Evolutionary conservation across 768 basidiomycete genomes (phyloP), one percentile per base, ranked within the genome.

Genomic region (Omphalotus guepiniiformis): DNA sequence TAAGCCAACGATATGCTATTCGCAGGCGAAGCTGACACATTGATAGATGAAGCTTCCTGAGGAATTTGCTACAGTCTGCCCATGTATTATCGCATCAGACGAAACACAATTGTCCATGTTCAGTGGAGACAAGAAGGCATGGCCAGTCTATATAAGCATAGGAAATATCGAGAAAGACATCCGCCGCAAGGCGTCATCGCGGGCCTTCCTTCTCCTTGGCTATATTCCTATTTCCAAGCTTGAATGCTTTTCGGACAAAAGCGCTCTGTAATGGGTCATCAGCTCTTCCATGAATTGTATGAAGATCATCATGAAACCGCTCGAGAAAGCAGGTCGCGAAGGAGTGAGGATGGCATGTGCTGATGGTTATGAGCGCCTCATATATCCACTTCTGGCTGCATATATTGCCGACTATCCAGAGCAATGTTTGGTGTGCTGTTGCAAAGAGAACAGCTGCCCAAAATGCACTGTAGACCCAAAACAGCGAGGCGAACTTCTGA

Each of bases 321-420:
- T 74, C 11, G 30, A 59, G 4, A 35, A 54, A 3, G 64, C 63
- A 12, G 68, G 61, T 1, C 39, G 41, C 2, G 34, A 58, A 1
- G 69, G 70, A 1, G 54, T 68, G 2, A 23, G 51, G 2, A 66
- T 70, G 57, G 52, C 38, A 0, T 65, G 69, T 48, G 55, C 62
- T 0, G 67, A 74, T 53, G 59, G 65, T 2, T 19, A 21, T 1
- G 39, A 63, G 0, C 55, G 65, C 2, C 47, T 22, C 0, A 53
- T 64, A 7, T 56, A 54, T 42, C 68, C 65, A 0, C 62, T 72
- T 41, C 48, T 73, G 1, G 66, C 69, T 3, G 58, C 60, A 1
- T 69, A 68, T 42, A 51, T 70, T 3, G 64, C 64, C 2, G 63
- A 69, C 48, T 60, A 65, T 38, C 69, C 69, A 0, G 68, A 71